Evolutionary conservation across 225 moss, liverwort and hornwort species (phyloP), one percentile per base, ranked within the genome.

Genomic region (Neckera pumila): DNA sequence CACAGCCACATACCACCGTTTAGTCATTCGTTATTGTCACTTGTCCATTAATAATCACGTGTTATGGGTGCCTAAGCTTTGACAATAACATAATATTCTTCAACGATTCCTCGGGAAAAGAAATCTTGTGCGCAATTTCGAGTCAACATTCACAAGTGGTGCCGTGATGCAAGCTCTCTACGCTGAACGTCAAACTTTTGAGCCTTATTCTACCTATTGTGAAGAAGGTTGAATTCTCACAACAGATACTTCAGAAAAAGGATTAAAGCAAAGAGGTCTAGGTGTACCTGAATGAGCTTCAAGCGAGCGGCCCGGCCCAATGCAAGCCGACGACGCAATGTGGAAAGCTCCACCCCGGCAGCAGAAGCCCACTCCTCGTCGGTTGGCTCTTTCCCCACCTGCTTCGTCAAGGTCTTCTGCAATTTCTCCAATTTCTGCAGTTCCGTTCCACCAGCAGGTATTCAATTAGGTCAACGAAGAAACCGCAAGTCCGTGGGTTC

Each of bases 351-450:
- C 57, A 96, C 45, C 56, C 93, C 92, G 27, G 95, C 96, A 73
- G 92, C 96, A 17, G 94, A 89, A 60, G 99, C 95, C 94, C 92
- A 96, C 86, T 97, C 95, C 62, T 97, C 97, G 31, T 96, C 97
- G 4, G 93, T 88, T 3, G 96, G 93, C 30, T 95, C 94, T 81
- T 89, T 94, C 33, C 89, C 95, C 57, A 94, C 34, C 42, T 94
- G 88, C 82, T 93, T 91, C 84, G 58, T 82, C 84, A 95, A 81
- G 4, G 84, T 59, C 57, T 83, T 88, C 9, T 74, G 93, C 75
- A 93, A 10, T 79, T 95, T 95, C 88, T 91, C 82, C 73, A 97
- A 84, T 81, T 86, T 92, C 99, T 99, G 94, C 83, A 84, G 10
- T 62, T 62, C 57, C 22, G 61, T 19, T 5, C 73, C 64, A 88